Evolutionary conservation across 2,329 filamentous ascomycete species (phyloP), one percentile per base, ranked within the genome.

Genomic region (Piedraia hortae): DNA sequence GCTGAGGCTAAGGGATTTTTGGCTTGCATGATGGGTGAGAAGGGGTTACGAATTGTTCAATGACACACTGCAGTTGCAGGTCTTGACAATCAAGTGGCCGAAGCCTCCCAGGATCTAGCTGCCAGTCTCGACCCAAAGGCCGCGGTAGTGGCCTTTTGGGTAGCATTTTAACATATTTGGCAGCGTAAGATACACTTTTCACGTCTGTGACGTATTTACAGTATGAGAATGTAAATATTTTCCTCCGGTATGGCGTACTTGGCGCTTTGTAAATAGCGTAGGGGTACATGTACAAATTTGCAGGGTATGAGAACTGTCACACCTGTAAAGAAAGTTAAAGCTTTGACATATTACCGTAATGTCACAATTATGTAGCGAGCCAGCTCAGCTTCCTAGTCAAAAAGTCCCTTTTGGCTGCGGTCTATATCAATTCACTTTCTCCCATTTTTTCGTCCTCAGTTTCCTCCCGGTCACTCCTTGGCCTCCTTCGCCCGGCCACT

Each of bases 121-220:
- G 22, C 80, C 88, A 39, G 97, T 97, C 53, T 93, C 97, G 37
- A 97, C 77, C 28, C 97, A 48, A 2, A 82, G 93, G 50, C 97
- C 85, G 38, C 97, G 85, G 44, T 80, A 91, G 43, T 82, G 73
- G 28, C 90, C 75, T 10, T 69, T 66, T 45, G 90, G 90, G 44
- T 91, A 59, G 39, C 93, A 90, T 33, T 82, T 71, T 18, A 97
- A 51, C 12, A 85, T 78, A 35, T 88, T 88, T 41, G n/a, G n/a
- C n/a, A 89, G 75, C 4, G 85, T 78, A 1, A 88, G 85, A 42
- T 97, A 97, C 0, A 90, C 70, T 46, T 50, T 93, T 82, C 10
- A 90, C 75, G 39, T 97, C 85, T 1, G 80, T 91, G 12, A 88
- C 85, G 43, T 97, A 97, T 43, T 93, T 93, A 44, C 97, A 85